phyloP scores from a whole-genome alignment of 1,139 yeast species.

The Lodderomyces theae region DNA sequence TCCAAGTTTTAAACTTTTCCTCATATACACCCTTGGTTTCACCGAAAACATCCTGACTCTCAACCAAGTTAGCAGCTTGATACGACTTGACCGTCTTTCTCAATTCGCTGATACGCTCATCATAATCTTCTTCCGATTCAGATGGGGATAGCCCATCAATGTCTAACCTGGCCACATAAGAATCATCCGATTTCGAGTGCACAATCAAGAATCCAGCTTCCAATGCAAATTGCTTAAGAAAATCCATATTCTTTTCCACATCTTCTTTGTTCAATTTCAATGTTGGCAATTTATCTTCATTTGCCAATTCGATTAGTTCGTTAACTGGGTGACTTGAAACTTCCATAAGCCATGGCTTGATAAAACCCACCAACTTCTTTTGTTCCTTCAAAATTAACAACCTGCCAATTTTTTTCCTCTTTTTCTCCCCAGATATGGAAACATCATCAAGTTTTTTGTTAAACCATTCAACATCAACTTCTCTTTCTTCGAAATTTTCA shows the following conservation, averaged over 20 bases:
- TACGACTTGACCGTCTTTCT: slow-evolving; percentile 57
- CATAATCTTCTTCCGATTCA: slow-evolving; percentile 62
- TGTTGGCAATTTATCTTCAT: slow-evolving; percentile 45
- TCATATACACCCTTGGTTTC: slow-evolving; percentile 65
- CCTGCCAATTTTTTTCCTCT: slow-evolving; percentile 65
- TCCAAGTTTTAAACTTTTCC: slow-evolving; percentile 77
- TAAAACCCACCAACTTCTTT: slow-evolving; percentile 56
- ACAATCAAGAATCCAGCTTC: slow-evolving; percentile 66
- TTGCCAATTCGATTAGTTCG: slow-evolving; percentile 36
- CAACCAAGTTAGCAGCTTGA: slow-evolving; percentile 67
- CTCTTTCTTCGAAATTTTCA: slow-evolving; percentile 75
- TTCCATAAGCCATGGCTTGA: slow-evolving; percentile 69
- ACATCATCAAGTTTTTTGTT: slow-evolving; percentile 79
- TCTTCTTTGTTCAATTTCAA: slow-evolving; percentile 50
- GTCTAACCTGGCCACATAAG: slow-evolving; percentile 61
- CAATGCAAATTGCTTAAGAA: slow-evolving; percentile 58
- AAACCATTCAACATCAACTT: slow-evolving; percentile 90
- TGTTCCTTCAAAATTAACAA: slow-evolving; percentile 69
- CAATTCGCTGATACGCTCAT: slow-evolving; percentile 44
- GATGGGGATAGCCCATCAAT: slow-evolving; percentile 68
- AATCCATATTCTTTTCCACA: slow-evolving; percentile 50
- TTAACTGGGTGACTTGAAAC: slow-evolving; percentile 26
- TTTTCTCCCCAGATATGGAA: slow-evolving; percentile 68
- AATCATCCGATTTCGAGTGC: slow-evolving; percentile 55
- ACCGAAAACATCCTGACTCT: slow-evolving; percentile 59